Percentiles rank a stretch among this genome's conserved stretches.
These are phyloP conservation scores for Ganoderma boninense DNA, from an alignment of 1,284 basidiomycete genomes.

Conservation along the genomic window DNA sequence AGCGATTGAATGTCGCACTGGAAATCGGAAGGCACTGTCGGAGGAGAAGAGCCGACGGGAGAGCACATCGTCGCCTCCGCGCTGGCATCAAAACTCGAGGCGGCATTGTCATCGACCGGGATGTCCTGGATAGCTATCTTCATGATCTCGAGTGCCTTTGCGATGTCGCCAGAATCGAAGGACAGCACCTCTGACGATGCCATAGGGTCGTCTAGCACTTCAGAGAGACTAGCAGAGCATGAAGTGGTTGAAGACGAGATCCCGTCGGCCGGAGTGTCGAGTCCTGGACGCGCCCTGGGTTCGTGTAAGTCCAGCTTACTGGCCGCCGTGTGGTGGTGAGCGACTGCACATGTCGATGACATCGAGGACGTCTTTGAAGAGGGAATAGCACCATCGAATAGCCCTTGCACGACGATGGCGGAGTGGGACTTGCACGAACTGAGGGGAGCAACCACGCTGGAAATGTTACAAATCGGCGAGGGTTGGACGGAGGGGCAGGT, in stretches of 20 bases:
- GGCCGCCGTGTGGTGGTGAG: not conserved
- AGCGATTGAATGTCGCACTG: not conserved
- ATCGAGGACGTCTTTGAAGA: not conserved
- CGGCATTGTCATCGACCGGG: not conserved
- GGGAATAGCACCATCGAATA: not conserved
- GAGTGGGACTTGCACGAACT: not conserved
- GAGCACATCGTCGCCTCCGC: not conserved
- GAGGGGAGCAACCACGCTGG: not conserved
- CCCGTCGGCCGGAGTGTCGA: not conserved
- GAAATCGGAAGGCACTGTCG: not conserved
- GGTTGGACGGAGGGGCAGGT: not conserved
- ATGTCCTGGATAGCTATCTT: not conserved
- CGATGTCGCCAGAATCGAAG: conserved; percentile 1
- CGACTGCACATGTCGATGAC: not conserved
- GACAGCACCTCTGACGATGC: not conserved
- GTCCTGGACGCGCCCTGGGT: not conserved
- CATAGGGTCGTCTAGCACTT: not conserved
- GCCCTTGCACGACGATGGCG: not conserved
- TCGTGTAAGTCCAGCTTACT: not conserved
- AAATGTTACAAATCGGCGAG: not conserved
- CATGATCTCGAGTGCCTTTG: conserved; percentile 1
- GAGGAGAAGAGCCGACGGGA: not conserved
- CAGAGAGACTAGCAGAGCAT: not conserved
- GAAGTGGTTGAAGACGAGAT: not conserved
- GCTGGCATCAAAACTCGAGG: not conserved